These are phyloP conservation scores for Talaromyces wortmannii DNA, from an alignment of 495 filamentous ascomycete genomes.

Conservation along the genomic window DNA sequence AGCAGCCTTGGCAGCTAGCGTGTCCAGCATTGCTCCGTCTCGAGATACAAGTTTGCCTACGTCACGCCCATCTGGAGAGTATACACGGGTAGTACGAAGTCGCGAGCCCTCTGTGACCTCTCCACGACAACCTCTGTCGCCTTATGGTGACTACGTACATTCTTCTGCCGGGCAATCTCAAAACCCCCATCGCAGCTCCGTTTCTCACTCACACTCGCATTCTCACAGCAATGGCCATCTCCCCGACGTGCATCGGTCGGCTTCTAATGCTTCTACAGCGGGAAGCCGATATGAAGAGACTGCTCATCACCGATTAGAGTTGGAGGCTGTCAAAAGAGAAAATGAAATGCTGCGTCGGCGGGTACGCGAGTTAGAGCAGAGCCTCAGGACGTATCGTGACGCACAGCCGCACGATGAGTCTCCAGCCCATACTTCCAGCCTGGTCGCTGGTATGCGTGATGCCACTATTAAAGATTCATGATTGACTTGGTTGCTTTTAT, in stretches of 20 bases:
- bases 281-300: conserved; percentile 63
- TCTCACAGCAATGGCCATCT: conserved; percentile 16
- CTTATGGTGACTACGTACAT: conserved; percentile 10
- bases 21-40: conserved; percentile 41
- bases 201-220: conserved; percentile 22
- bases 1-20: conserved; percentile 32
- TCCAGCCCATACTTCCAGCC: not conserved
- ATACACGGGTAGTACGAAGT: conserved; percentile 22
- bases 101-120: conserved; percentile 37
- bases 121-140: conserved; percentile 30
- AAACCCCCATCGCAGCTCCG: conserved; percentile 19
- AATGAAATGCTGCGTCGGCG: conserved; percentile 71
- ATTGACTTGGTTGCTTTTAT: not conserved
- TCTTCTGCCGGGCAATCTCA: conserved; percentile 22
- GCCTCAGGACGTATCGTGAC: conserved; percentile 21
- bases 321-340: conserved; percentile 69
- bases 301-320: conserved; percentile 57
- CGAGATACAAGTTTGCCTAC: conserved; percentile 25
- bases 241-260: conserved; percentile 11
- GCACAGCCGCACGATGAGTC: not conserved
- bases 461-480: conserved; percentile 3
- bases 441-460: conserved; percentile 4
- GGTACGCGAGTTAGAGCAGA: conserved; percentile 64
- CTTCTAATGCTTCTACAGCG: conserved; percentile 17
- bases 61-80: conserved; percentile 15